These are phyloP conservation scores for Chaetoscypha palmicola DNA, from an alignment of 2,329 filamentous ascomycete genomes.

Conservation along the genomic window DNA sequence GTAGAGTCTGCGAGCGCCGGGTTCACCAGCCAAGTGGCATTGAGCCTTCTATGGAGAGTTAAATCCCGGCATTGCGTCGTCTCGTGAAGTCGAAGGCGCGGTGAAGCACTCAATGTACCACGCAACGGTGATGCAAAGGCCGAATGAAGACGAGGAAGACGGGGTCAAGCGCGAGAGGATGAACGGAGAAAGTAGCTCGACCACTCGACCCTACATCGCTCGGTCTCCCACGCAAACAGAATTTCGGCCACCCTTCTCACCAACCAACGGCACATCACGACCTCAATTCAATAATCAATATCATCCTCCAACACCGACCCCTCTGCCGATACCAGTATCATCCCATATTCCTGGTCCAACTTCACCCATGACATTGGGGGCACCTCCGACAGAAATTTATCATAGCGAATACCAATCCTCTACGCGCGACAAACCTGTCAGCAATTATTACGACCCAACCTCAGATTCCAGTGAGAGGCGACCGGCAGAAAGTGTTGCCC, in stretches of 20 bases:
- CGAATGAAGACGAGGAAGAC: conserved; percentile 25
- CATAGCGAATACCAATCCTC: conserved; percentile 31
- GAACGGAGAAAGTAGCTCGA: conserved; percentile 26
- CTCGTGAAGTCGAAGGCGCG: conserved; percentile 16
- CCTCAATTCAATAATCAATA: conserved; percentile 29
- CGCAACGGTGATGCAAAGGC: conserved; percentile 28
- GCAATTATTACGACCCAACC: conserved; percentile 40
- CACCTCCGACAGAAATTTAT: conserved; percentile 21
- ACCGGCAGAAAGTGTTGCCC: conserved; percentile 30
- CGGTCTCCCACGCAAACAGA: conserved; percentile 25
- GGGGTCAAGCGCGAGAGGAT: conserved; percentile 24
- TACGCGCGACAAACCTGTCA: conserved; percentile 34
- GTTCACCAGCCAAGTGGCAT: conserved; percentile 4
- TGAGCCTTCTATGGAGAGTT: conserved; percentile 23
- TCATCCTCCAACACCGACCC: conserved; percentile 22
- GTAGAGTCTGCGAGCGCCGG: too few relatives aligned
- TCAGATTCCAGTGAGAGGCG: conserved; percentile 37
- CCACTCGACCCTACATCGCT: conserved; percentile 21
- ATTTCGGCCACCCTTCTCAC: conserved; percentile 23
- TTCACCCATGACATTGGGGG: conserved; percentile 23
- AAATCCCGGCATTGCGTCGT: conserved; percentile 13
- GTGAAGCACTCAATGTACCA: conserved; percentile 28
- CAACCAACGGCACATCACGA: conserved; percentile 26
- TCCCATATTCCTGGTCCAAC: conserved; percentile 26
- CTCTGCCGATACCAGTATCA: conserved; percentile 21